phyloP scores from a whole-genome alignment of 192 early-diverging fungal species.

The Dimargaris verticillata region DNA sequence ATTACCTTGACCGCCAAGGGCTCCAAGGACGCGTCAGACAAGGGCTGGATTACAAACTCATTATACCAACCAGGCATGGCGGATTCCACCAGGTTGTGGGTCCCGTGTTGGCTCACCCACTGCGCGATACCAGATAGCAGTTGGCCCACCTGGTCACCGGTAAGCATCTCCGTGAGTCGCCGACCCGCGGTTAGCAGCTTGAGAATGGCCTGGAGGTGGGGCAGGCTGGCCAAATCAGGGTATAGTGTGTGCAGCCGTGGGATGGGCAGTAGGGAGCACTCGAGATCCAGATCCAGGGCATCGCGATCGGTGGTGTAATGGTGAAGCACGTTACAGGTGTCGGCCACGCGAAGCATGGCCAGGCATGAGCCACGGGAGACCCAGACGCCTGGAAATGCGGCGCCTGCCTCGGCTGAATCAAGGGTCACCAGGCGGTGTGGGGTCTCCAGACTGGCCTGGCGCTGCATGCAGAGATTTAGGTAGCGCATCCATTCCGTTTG shows the following conservation, averaged over 20 bases:
- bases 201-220: not conserved
- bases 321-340: constrained; percentile 13
- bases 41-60: too few relatives aligned
- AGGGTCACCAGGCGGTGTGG: constrained; percentile 20
- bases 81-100: too few relatives aligned
- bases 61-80: too few relatives aligned
- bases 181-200: not conserved
- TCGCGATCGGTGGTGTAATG: constrained; percentile 10
- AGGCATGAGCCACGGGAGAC: constrained; percentile 12
- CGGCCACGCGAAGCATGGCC: constrained; percentile 20
- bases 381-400: constrained; percentile 15
- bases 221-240: not conserved
- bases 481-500: constrained; percentile 34
- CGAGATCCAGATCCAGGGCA: constrained; percentile 14
- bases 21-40: too few relatives aligned
- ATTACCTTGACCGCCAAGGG: too few relatives aligned
- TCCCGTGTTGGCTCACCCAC: too few relatives aligned
- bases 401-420: constrained; percentile 18
- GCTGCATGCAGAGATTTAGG: constrained; percentile 22
- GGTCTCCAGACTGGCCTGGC: constrained; percentile 20
- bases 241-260: not conserved
- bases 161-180: not conserved
- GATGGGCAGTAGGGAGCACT: not conserved
- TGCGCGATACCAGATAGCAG: not conserved
- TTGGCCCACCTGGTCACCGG: not conserved